Base-by-base conservation (phyloP, 2,329 filamentous ascomycete species). In the Colletotrichum navitas region DNA sequence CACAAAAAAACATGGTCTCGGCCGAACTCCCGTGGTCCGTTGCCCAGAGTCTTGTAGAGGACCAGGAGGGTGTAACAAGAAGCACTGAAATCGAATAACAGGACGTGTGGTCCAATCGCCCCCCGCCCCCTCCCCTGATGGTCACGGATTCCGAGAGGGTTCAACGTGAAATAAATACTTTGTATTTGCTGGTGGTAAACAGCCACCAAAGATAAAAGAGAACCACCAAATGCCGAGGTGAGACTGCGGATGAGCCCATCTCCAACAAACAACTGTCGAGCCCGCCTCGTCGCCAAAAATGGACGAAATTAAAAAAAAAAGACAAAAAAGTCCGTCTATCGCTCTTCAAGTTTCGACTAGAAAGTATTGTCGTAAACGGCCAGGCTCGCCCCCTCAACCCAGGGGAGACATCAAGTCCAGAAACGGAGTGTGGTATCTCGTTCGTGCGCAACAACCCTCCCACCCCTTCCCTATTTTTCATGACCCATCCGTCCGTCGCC, bases 341-440 rank as follows among this genome's bases (percentile, higher is more conserved):
- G 60, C 60, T 63, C 34, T 41, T 58, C 12, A 58, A 58, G 54
- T 55, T 41, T 24, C 26, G n/a, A 58, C 54, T 58, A 26, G 16
- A 24, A 41, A 39, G 45, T 63, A 21, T 21, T 21, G 21, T 52
- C 32, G 60, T 41, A 63, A 63, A 63, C 45, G 24, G 60, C 32
- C 29, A 26, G 24, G 18, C 32, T 55, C n/a, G 32, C 21, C 52
- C 52, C 29, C 61, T 45, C 36, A 45, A 52, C 24, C 49, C 36
- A 34, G 26, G 43, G 61, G 24, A 52, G 60, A 52, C 29, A 29
- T 21, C 45, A 63, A 45, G 61, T 54, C 36, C 32, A n/a, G 26
- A 63, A 63, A 55, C 61, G 49, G 49, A 24, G 26, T 55, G 26
- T 63, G 61, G 61, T 63, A 63, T 63, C 61, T 63, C 36, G 56